phyloP scores from a whole-genome alignment of 2,329 filamentous ascomycete species.

The Hysterium pulicare region DNA sequence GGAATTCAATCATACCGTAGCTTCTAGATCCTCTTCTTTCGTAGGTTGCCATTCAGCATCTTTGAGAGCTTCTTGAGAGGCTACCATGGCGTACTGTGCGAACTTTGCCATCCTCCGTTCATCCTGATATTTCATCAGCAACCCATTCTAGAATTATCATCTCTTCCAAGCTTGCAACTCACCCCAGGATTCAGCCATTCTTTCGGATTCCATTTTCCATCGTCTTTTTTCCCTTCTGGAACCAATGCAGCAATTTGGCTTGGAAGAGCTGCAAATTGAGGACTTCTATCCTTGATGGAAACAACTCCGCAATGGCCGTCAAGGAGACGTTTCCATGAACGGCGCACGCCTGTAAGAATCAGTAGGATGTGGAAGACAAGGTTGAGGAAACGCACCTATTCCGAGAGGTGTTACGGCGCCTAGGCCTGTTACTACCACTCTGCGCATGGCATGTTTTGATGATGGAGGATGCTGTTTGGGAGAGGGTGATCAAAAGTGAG shows the following conservation, averaged over 20 bases:
- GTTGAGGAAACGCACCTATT: constrained; percentile 52
- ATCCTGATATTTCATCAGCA: constrained; percentile 43
- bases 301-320: constrained; percentile 77
- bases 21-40: constrained; percentile 61
- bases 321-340: constrained; percentile 77
- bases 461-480: constrained; percentile 18
- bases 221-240: constrained; percentile 51
- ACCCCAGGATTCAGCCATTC: constrained; percentile 44
- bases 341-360: constrained; percentile 56
- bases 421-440: constrained; percentile 49
- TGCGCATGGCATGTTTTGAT: constrained; percentile 46
- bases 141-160: constrained; percentile 45
- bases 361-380: constrained; percentile 1
- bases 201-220: constrained; percentile 46
- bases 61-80: constrained; percentile 77
- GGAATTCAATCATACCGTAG: constrained; percentile 54
- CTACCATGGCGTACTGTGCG: constrained; percentile 85
- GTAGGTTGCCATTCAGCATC: constrained; percentile 75
- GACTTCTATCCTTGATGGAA: constrained; percentile 63
- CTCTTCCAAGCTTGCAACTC: constrained; percentile 42
- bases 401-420: constrained; percentile 65
- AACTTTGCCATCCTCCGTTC: constrained; percentile 84
- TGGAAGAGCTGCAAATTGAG: constrained; percentile 68
- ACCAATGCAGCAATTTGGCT: constrained; percentile 84
- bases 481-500: too few species aligned